phyloP scores from a whole-genome alignment of 768 basidiomycete genomes.

The Macrocybe gigantea region DNA sequence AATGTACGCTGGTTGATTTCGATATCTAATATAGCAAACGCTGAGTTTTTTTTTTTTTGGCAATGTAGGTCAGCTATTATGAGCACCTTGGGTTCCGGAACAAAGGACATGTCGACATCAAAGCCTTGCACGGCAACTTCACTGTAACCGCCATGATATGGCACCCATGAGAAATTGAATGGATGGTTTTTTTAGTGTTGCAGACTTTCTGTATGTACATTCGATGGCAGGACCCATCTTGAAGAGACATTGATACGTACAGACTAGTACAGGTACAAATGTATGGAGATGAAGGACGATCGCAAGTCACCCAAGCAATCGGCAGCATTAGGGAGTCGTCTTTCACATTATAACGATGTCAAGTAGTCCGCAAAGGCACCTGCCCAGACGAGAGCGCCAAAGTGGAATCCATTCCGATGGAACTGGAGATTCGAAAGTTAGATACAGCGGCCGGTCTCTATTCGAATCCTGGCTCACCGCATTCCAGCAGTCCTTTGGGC shows the following conservation, averaged over 20 bases:
- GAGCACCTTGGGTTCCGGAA: constrained; percentile 7
- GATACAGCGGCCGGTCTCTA: too few relatives aligned
- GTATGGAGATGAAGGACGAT: too few relatives aligned
- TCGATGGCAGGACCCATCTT: too few relatives aligned
- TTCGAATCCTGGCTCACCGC: background rate
- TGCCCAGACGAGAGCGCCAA: constrained; percentile 12
- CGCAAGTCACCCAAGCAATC: too few relatives aligned
- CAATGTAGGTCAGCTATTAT: constrained; percentile 4
- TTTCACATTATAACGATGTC: constrained; percentile 3
- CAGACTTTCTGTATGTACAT: too few relatives aligned
- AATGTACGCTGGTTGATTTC: background rate
- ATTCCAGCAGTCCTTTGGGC: constrained; percentile 8
- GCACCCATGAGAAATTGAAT: background rate
- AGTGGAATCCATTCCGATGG: constrained; percentile 13
- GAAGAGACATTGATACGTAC: too few relatives aligned
- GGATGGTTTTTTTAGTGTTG: too few relatives aligned
- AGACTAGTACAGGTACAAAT: too few relatives aligned
- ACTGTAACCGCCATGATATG: constrained; percentile 4
- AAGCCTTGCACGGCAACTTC: constrained; percentile 6
- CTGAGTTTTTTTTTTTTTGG: background rate
- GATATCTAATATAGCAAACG: background rate
- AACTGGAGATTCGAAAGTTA: constrained; percentile 6
- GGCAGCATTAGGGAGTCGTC: too few relatives aligned
- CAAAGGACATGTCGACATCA: constrained; percentile 1
- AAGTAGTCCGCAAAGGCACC: constrained; percentile 11